phyloP scores from a whole-genome alignment of 805 yeast genomes.

The Ogataea neopini region DNA sequence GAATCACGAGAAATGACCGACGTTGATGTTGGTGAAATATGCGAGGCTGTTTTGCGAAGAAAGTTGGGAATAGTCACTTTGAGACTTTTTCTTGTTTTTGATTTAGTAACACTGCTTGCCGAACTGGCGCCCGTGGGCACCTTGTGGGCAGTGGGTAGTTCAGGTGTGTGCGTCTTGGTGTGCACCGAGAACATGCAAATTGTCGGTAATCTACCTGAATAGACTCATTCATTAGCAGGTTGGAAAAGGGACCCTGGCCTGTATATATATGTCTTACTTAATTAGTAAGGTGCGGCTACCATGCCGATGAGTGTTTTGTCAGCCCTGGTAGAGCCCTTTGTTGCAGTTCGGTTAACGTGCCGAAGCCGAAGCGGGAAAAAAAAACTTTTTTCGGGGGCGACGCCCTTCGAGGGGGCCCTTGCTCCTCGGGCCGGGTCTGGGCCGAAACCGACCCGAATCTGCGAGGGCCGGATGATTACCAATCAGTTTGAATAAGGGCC shows the following conservation, averaged over 20 bases:
- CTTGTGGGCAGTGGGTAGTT: slow-evolving; percentile 2
- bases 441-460: neutral
- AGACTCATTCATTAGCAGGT: neutral
- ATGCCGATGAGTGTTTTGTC: neutral
- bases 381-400: neutral
- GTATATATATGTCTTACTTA: neutral
- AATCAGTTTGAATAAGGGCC: no score
- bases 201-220: no score
- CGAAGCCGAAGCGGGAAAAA: slow-evolving; percentile 1
- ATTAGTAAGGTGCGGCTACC: neutral
- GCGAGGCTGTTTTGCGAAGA: slow-evolving; percentile 5
- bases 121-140: slow-evolving; percentile 6
- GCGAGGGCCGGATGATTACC: slow-evolving; percentile 1
- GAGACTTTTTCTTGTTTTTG: slow-evolving; percentile 5
- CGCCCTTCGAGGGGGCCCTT: neutral
- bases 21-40: neutral
- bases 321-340: neutral
- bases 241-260: neutral
- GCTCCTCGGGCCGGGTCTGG: neutral
- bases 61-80: slow-evolving; percentile 10
- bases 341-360: slow-evolving; percentile 1
- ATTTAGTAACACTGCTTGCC: neutral
- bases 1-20: slow-evolving; percentile 1
- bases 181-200: slow-evolving; percentile 2
- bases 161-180: slow-evolving; percentile 2